Evolutionary conservation across 2,329 filamentous ascomycete species (phyloP).

Genomic region (Penicillium rolfsii): DNA sequence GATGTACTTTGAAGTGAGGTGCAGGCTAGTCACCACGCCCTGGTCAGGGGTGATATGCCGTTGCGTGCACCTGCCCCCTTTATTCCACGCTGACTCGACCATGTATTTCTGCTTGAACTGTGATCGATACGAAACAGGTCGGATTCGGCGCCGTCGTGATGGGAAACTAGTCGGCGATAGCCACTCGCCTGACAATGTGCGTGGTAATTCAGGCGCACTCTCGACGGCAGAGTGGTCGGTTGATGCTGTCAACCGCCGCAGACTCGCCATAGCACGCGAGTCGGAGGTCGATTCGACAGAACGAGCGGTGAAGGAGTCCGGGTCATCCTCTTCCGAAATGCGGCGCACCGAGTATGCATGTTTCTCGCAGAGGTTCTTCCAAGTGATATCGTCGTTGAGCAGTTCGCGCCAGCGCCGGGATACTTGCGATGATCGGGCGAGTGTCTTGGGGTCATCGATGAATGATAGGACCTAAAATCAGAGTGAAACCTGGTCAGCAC

Average conservation of each 20-base stretch:
- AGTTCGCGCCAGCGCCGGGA: conserved; percentile 92
- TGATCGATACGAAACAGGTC: conserved; percentile 83
- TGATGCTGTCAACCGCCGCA: conserved; percentile 32
- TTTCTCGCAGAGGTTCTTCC: conserved; percentile 96
- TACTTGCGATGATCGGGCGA: conserved; percentile 93
- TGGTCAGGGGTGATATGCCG: conserved; percentile 94
- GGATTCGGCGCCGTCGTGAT: conserved; percentile 56
- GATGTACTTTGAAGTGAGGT: conserved; percentile 94
- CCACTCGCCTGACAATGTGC: conserved; percentile 40
- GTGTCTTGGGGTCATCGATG: conserved; percentile 92
- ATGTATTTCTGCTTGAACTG: conserved; percentile 98
- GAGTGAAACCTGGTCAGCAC: background rate
- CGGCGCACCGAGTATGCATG: conserved; percentile 87
- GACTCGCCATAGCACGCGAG: conserved; percentile 26
- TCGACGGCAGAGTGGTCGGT: conserved; percentile 46
- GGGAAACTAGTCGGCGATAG: conserved; percentile 35
- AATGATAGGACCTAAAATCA: conserved; percentile 83
- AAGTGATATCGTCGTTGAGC: conserved; percentile 93
- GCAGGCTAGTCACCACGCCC: conserved; percentile 92
- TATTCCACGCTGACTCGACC: conserved; percentile 95
- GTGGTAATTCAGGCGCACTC: conserved; percentile 52
- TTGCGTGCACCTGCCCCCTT: conserved; percentile 80
- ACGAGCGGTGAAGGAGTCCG: conserved; percentile 41
- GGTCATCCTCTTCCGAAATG: conserved; percentile 51
- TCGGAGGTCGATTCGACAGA: conserved; percentile 27